phyloP scores from a whole-genome alignment of 2,329 filamentous ascomycete species.

The Penicillium sp. region DNA sequence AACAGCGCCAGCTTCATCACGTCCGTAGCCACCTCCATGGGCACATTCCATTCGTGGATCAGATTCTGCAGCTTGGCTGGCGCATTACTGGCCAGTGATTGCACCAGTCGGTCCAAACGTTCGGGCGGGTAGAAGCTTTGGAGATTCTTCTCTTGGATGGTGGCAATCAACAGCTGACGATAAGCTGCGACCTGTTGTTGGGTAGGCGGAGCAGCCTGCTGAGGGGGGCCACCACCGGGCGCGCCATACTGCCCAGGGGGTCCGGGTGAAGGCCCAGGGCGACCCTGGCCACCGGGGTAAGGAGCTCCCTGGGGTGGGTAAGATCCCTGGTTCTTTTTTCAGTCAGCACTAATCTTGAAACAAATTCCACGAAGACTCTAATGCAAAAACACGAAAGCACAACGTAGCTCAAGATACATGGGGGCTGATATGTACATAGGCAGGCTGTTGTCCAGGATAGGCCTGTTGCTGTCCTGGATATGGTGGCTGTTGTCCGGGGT shows the following conservation, averaged over 20 bases:
- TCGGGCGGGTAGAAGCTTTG: constrained; percentile 60
- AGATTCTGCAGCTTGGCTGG: constrained; percentile 54
- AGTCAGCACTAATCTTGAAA: constrained; percentile 7
- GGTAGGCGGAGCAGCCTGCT: constrained; percentile 41
- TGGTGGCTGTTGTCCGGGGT: constrained; percentile 9
- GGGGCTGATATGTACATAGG: constrained; percentile 29
- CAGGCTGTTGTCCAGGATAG: constrained; percentile 27
- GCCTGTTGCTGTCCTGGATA: constrained; percentile 14
- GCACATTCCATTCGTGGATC: constrained; percentile 58
- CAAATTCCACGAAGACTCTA: not conserved
- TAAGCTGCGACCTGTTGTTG: constrained; percentile 56
- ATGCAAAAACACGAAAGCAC: constrained; percentile 1
- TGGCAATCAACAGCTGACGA: constrained; percentile 56
- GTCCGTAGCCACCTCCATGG: constrained; percentile 62
- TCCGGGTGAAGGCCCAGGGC: constrained; percentile 27
- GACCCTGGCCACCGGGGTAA: constrained; percentile 29
- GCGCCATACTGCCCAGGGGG: constrained; percentile 31
- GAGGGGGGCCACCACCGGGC: constrained; percentile 24
- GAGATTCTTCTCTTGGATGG: constrained; percentile 62
- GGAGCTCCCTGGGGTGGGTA: constrained; percentile 34
- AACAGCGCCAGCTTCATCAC: constrained; percentile 64
- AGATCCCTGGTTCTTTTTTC: constrained; percentile 14
- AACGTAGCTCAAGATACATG: constrained; percentile 3
- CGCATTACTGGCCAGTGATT: constrained; percentile 33
- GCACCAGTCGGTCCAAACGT: constrained; percentile 39